phyloP scores from a whole-genome alignment of 1,284 basidiomycete species.

The Trichosporon sp. region DNA sequence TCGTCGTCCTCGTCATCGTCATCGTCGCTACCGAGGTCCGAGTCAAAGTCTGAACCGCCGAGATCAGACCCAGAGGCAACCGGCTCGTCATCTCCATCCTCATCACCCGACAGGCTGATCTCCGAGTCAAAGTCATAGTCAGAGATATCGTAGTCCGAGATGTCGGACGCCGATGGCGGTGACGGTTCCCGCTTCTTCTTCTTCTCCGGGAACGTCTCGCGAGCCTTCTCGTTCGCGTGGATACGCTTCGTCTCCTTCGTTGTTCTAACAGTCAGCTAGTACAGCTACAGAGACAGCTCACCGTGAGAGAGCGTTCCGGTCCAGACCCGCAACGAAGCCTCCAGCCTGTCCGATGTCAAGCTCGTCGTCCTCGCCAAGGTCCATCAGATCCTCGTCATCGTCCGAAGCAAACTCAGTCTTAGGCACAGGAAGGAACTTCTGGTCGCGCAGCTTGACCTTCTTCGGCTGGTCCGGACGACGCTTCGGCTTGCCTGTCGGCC shows the following conservation, averaged over 20 bases:
- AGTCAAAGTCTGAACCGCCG: conserved; percentile 12
- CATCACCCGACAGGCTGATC: conserved; percentile 29
- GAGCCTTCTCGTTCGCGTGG: conserved; percentile 39
- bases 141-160: conserved; percentile 34
- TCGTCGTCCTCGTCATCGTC: conserved; percentile 20
- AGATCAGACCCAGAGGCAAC: conserved; percentile 3
- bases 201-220: conserved; percentile 35
- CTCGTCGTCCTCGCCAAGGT: conserved; percentile 27
- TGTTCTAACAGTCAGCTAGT: conserved; percentile 25
- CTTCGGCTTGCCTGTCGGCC: conserved; percentile 41
- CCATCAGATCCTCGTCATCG: conserved; percentile 14
- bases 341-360: conserved; percentile 19
- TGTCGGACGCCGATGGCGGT: conserved; percentile 23
- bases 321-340: conserved; percentile 37
- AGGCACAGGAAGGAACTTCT: conserved; percentile 46
- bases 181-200: conserved; percentile 30
- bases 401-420: conserved; percentile 29
- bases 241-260: conserved; percentile 46
- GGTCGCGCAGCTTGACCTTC: conserved; percentile 47
- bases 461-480: conserved; percentile 43
- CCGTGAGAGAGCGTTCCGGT: conserved; percentile 39
- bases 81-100: conserved; percentile 36
- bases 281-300: conserved; percentile 16
- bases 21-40: conserved; percentile 15
- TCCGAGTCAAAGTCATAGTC: conserved; percentile 39